Evolutionary conservation across 345 rosid genomes (phyloP).

Genomic region (Populus nigra): DNA sequence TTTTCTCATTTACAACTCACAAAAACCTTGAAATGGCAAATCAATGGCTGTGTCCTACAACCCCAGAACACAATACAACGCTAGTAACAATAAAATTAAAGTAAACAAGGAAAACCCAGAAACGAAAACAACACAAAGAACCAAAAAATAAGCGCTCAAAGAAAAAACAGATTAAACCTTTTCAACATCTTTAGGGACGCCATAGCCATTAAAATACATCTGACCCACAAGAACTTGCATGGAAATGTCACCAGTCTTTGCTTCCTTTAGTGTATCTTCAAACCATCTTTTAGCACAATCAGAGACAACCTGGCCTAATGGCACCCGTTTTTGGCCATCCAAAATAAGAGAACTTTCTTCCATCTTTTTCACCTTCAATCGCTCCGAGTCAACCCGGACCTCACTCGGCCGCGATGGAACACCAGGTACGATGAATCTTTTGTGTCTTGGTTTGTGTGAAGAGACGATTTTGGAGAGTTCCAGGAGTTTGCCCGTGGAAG

Average conservation of each 20-base stretch:
- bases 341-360: slow-evolving; percentile 13
- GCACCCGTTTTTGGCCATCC: slow-evolving; percentile 40
- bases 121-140: slow-evolving; percentile 6
- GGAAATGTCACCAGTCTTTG: slow-evolving; percentile 62
- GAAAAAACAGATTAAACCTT: slow-evolving; percentile 41
- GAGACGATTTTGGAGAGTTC: slow-evolving; percentile 47
- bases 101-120: not conserved
- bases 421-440: not conserved
- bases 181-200: slow-evolving; percentile 61
- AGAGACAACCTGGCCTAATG: slow-evolving; percentile 61
- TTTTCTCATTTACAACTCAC: not conserved
- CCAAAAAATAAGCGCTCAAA: not conserved
- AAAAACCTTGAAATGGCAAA: not conserved
- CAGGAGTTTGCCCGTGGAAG: slow-evolving; percentile 40
- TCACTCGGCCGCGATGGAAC: slow-evolving; percentile 21
- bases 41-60: not conserved
- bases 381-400: slow-evolving; percentile 27
- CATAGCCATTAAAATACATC: slow-evolving; percentile 78
- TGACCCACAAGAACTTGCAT: slow-evolving; percentile 87
- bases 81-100: not conserved
- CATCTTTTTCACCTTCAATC: slow-evolving; percentile 39
- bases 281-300: slow-evolving; percentile 78
- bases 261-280: slow-evolving; percentile 68
- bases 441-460: slow-evolving; percentile 35
- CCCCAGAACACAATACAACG: not conserved